A percentile compares a stretch with the other conserved stretches of the same genome.
Evolutionary conservation across 352 stramenopile genomes (phyloP).

Genomic region (Globisporangium heterothallicum): DNA sequence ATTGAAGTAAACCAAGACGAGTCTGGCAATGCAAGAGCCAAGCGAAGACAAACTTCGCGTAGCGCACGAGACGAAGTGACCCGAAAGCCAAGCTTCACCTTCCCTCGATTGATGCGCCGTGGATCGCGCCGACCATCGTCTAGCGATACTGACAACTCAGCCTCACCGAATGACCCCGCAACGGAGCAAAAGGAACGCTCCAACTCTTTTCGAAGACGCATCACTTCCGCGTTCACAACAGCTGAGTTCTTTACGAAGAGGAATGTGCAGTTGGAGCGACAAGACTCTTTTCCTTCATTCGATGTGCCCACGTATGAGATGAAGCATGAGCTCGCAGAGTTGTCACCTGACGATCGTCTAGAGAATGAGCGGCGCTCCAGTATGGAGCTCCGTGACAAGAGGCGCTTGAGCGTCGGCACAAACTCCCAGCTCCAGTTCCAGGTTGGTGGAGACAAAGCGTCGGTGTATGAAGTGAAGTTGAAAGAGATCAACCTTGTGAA

Average conservation of each 20-base stretch:
- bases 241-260: constrained; percentile 5
- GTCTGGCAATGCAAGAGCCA: neutral
- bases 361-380: constrained; percentile 58
- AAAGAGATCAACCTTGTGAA: constrained; percentile 72
- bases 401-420: constrained; percentile 52
- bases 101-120: neutral
- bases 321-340: constrained; percentile 43
- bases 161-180: no score
- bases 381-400: constrained; percentile 47
- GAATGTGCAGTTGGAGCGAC: constrained; percentile 3
- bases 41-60: neutral
- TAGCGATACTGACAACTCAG: neutral
- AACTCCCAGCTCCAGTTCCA: constrained; percentile 61
- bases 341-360: constrained; percentile 47
- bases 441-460: constrained; percentile 62
- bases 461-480: constrained; percentile 78
- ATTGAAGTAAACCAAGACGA: neutral
- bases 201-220: constrained; percentile 19
- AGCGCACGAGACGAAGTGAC: neutral
- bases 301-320: constrained; percentile 51
- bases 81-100: neutral
- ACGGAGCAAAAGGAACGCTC: neutral
- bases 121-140: neutral
- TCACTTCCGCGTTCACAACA: neutral
- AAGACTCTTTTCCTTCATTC: constrained; percentile 40